Evolutionary conservation across 768 basidiomycete species (phyloP).

Genomic region (Boletus subcaerulescens): DNA sequence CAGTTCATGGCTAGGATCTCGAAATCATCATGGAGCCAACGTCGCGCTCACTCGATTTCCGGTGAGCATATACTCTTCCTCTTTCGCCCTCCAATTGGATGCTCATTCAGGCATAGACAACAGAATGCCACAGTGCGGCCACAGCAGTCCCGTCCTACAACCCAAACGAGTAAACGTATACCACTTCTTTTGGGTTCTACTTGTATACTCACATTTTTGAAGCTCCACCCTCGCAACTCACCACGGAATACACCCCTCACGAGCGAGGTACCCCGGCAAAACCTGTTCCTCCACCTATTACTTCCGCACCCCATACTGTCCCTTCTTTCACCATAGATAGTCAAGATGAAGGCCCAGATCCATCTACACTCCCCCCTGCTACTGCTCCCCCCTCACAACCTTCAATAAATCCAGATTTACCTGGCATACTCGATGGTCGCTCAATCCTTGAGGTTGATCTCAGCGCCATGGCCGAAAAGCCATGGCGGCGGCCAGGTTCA

Average conservation of each 20-base stretch:
- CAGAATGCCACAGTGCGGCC: slow-evolving; percentile 33
- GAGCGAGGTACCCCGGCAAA: slow-evolving; percentile 52
- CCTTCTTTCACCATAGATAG: slow-evolving; percentile 19
- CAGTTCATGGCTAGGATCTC: slow-evolving; percentile 53
- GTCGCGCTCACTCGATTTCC: slow-evolving; percentile 69
- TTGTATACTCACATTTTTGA: slow-evolving; percentile 6
- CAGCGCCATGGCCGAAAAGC: slow-evolving; percentile 70
- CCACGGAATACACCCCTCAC: slow-evolving; percentile 80
- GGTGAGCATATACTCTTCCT: slow-evolving; percentile 39
- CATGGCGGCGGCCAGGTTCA: slow-evolving; percentile 88
- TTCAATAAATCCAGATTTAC: slow-evolving; percentile 60
- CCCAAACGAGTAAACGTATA: slow-evolving; percentile 33
- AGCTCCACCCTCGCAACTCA: slow-evolving; percentile 54
- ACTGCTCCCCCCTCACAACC: slow-evolving; percentile 80
- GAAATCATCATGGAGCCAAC: slow-evolving; percentile 89
- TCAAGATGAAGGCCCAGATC: slow-evolving; percentile 56
- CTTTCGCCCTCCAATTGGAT: neutral
- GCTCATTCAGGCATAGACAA: slow-evolving; percentile 29
- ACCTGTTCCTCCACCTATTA: slow-evolving; percentile 14
- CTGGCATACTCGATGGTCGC: slow-evolving; percentile 68
- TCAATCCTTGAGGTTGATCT: slow-evolving; percentile 86
- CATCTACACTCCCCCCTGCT: slow-evolving; percentile 60
- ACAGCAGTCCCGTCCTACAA: slow-evolving; percentile 28
- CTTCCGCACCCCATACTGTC: slow-evolving; percentile 21
- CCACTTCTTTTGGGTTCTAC: neutral